These are phyloP conservation scores for Candida sp. DNA, from an alignment of 1,139 yeast species.

Conservation along the genomic window DNA sequence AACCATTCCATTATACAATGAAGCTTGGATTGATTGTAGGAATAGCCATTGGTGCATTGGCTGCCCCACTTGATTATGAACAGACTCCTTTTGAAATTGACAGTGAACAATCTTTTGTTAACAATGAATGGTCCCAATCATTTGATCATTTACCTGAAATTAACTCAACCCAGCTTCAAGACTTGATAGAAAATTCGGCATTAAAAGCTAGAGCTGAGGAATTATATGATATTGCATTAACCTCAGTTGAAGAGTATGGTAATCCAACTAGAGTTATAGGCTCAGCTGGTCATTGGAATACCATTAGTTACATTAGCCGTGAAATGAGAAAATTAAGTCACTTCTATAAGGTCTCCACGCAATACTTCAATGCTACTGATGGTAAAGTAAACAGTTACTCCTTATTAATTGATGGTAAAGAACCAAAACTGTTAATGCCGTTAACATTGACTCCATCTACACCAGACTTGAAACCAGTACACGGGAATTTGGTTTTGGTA, in stretches of 20 bases:
- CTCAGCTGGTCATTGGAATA: slow-evolving; percentile 80
- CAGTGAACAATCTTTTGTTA: not conserved
- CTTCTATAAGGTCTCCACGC: slow-evolving; percentile 65
- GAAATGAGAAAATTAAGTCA: slow-evolving; percentile 56
- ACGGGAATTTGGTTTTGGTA: slow-evolving; percentile 60
- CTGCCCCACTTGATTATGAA: not conserved
- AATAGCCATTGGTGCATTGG: not conserved
- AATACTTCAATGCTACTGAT: slow-evolving; percentile 67
- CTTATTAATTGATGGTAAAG: slow-evolving; percentile 52
- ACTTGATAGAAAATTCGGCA: slow-evolving; percentile 52
- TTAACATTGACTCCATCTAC: slow-evolving; percentile 83
- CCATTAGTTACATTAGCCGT: slow-evolving; percentile 62
- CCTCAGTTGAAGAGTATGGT: slow-evolving; percentile 57
- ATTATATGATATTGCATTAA: slow-evolving; percentile 59
- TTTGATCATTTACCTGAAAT: slow-evolving; percentile 30
- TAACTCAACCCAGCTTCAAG: slow-evolving; percentile 64
- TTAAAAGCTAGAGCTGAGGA: slow-evolving; percentile 61
- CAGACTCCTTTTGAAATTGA: not conserved
- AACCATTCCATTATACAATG: not conserved
- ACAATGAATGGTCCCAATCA: not conserved
- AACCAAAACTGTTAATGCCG: slow-evolving; percentile 46
- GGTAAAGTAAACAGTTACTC: slow-evolving; percentile 60
- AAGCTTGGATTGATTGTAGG: not conserved
- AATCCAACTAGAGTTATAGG: slow-evolving; percentile 95
- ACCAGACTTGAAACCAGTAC: slow-evolving; percentile 48